Conservation (phyloP, 495 filamentous ascomycete genomes). For the Corynascus novoguineensis region DNA sequence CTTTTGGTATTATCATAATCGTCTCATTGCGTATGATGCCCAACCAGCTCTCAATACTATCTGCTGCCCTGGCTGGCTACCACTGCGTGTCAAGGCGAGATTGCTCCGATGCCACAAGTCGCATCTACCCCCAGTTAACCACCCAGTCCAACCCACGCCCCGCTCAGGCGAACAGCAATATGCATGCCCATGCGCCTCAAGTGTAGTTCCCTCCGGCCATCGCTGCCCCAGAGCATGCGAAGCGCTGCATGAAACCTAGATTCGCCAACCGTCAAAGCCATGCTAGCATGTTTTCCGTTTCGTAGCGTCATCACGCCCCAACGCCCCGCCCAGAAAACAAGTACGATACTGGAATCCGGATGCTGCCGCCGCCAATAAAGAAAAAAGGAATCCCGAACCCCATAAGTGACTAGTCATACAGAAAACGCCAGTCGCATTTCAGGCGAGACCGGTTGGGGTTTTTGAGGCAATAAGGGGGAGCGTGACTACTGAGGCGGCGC, state of each 20-base stretch:
- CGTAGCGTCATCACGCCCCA: conserved; percentile 5
- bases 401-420: conserved; percentile 19
- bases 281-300: conserved; percentile 1
- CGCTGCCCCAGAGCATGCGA: not conserved
- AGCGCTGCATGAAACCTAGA: not conserved
- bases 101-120: not conserved
- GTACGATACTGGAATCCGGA: not conserved
- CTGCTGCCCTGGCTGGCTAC: not conserved
- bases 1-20: no score
- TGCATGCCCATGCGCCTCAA: not conserved
- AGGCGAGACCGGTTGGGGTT: not conserved
- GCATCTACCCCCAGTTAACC: not conserved
- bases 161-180: not conserved
- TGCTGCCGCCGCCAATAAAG: conserved; percentile 7
- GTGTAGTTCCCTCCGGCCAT: not conserved
- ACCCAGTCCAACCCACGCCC: not conserved
- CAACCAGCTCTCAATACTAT: no score
- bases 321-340: conserved; percentile 2
- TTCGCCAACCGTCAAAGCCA: conserved; percentile 4
- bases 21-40: no score
- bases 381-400: conserved; percentile 15
- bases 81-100: not conserved
- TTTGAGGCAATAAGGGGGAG: not conserved
- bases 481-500: conserved; percentile 26
- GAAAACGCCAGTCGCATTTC: conserved; percentile 5